Percentiles rank a stretch among this genome's conserved stretches.
These are phyloP conservation scores for Komagataella pastoris DNA, from an alignment of 805 yeast species.

Conservation along the genomic window DNA sequence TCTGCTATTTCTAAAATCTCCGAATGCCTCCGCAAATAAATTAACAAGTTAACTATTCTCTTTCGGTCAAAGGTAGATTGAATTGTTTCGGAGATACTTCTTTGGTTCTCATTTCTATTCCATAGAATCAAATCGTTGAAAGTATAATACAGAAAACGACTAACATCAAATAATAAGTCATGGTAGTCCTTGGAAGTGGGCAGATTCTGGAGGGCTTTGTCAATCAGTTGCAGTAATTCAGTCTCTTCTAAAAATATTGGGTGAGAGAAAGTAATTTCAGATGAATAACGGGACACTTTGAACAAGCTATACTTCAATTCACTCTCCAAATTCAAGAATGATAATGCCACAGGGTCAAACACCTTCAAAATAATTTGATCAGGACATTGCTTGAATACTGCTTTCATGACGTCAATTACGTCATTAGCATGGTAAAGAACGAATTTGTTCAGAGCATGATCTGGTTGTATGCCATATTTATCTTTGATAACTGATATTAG, in stretches of 20 bases:
- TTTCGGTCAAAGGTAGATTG: neutral
- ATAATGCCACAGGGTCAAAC: neutral
- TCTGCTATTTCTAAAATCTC: slow-evolving; percentile 18
- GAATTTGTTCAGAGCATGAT: neutral
- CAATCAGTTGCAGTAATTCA: neutral
- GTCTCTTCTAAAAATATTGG: neutral
- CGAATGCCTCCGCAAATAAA: neutral
- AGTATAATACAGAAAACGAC: neutral
- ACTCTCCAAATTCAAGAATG: neutral
- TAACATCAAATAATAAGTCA: neutral
- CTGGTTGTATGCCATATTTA: neutral
- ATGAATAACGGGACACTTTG: neutral
- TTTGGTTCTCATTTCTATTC: neutral
- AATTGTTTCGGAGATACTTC: neutral
- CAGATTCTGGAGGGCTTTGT: neutral
- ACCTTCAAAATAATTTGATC: neutral
- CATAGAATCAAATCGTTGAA: slow-evolving; percentile 1
- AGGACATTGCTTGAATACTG: neutral
- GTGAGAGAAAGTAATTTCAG: neutral
- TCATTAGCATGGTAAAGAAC: neutral
- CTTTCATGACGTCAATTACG: neutral
- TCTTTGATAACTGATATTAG: neutral
- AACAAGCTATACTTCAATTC: neutral
- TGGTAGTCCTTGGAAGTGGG: neutral
- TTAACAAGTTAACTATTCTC: neutral